Evolutionary conservation across 257 asterid species (phyloP).

Genomic region (Echium plantagineum): DNA sequence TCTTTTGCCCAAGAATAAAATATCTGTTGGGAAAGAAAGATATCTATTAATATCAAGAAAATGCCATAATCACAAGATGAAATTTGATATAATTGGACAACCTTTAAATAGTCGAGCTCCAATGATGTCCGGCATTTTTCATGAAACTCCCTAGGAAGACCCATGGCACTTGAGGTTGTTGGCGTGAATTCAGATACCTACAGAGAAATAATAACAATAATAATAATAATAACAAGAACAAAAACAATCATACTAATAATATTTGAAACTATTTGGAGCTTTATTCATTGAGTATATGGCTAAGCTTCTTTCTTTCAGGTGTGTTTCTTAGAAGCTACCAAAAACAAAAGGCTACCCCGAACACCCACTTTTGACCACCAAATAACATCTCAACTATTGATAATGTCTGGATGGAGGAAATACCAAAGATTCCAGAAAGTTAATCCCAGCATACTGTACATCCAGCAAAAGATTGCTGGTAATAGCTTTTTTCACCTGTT

Average conservation of each 20-base stretch:
- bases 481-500: constrained; percentile 77
- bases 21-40: constrained; percentile 29
- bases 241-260: no score
- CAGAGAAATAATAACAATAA: constrained; percentile 1
- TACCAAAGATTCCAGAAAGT: constrained; percentile 79
- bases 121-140: constrained; percentile 68
- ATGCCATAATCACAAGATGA: constrained; percentile 6
- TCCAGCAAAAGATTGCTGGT: constrained; percentile 59
- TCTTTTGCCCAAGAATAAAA: constrained; percentile 84
- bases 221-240: no score
- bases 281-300: not conserved
- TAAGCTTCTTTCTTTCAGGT: not conserved
- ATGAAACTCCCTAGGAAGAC: constrained; percentile 93
- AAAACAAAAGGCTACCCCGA: not conserved
- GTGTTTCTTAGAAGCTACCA: not conserved
- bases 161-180: constrained; percentile 78
- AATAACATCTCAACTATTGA: not conserved
- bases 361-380: not conserved
- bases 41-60: constrained; percentile 4
- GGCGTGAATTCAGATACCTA: constrained; percentile 97
- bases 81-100: constrained; percentile 22
- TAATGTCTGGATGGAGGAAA: constrained; percentile 7
- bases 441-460: constrained; percentile 68
- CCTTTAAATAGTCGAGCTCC: constrained; percentile 85
- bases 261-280: not conserved